These are phyloP conservation scores for Wickerhamiella alocasiicola DNA, from an alignment of 805 yeast genomes.

Conservation along the genomic window DNA sequence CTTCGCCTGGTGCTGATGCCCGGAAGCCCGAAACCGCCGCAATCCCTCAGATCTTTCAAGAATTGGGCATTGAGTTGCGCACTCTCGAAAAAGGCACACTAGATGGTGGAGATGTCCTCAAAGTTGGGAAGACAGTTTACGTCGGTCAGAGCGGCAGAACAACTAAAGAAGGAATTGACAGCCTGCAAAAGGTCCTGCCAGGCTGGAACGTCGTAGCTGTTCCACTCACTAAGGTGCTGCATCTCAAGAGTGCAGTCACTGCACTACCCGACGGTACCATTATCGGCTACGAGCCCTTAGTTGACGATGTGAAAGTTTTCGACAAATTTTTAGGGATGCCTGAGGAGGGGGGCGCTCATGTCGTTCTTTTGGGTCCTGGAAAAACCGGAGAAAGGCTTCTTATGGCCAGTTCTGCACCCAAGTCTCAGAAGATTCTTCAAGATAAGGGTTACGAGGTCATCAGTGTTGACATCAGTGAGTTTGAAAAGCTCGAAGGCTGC, in stretches of 20 bases:
- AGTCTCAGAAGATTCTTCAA: background rate
- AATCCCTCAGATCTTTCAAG: constrained; percentile 1
- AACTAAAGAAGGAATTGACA: constrained; percentile 3
- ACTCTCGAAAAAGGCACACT: constrained; percentile 3
- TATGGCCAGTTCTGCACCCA: constrained; percentile 8
- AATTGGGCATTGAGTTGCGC: constrained; percentile 3
- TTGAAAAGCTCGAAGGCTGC: constrained; percentile 10
- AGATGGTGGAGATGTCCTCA: constrained; percentile 10
- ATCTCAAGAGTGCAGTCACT: constrained; percentile 10
- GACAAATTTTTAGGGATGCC: constrained; percentile 8
- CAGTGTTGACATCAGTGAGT: constrained; percentile 6
- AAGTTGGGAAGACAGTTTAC: constrained; percentile 8
- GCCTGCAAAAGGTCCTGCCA: constrained; percentile 3
- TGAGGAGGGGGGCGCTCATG: constrained; percentile 8
- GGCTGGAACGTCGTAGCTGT: constrained; percentile 8
- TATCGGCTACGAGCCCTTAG: constrained; percentile 9
- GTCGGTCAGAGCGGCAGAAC: constrained; percentile 11
- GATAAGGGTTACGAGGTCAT: constrained; percentile 4
- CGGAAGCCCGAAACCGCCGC: constrained; percentile 7
- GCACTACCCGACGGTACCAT: constrained; percentile 9
- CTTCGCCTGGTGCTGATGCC: constrained; percentile 9
- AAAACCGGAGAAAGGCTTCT: constrained; percentile 7
- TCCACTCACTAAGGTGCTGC: constrained; percentile 9
- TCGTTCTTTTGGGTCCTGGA: constrained; percentile 6
- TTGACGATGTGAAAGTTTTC: constrained; percentile 3